These are phyloP conservation scores for Candida patagonica DNA, from an alignment of 805 yeast genomes.

Conservation along the genomic window DNA sequence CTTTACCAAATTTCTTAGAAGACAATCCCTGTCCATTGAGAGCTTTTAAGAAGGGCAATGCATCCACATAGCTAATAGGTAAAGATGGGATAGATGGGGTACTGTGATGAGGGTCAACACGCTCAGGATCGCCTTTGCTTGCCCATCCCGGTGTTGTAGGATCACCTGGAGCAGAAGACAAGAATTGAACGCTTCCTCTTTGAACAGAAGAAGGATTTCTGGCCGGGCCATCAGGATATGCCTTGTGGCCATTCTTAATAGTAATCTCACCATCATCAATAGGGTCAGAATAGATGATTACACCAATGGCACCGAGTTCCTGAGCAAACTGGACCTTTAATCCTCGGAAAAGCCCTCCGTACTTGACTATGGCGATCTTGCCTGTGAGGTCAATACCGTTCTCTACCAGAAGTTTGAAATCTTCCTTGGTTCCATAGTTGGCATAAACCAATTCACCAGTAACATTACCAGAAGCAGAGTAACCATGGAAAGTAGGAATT, in stretches of 20 bases:
- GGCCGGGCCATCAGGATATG: constrained; percentile 72
- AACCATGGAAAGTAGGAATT: constrained; percentile 69
- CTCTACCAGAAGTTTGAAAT: constrained; percentile 40
- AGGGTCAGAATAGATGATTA: constrained; percentile 60
- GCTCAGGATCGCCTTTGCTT: constrained; percentile 40
- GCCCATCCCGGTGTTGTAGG: constrained; percentile 70
- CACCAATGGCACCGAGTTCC: constrained; percentile 60
- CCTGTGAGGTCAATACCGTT: constrained; percentile 44
- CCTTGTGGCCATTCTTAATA: constrained; percentile 46
- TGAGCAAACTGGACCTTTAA: constrained; percentile 70
- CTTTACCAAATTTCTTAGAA: constrained; percentile 32
- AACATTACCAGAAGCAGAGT: constrained; percentile 66
- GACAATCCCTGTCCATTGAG: constrained; percentile 50
- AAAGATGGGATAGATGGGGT: constrained; percentile 63
- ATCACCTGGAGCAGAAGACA: constrained; percentile 60
- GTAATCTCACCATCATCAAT: constrained; percentile 43
- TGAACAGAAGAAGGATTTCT: constrained; percentile 69
- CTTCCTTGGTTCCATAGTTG: constrained; percentile 57
- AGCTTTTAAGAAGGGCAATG: constrained; percentile 48
- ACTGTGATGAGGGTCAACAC: constrained; percentile 39
- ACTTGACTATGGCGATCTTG: constrained; percentile 56
- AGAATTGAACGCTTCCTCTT: constrained; percentile 63
- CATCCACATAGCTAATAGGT: constrained; percentile 58
- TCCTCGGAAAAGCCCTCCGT: constrained; percentile 62
- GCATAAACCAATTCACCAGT: constrained; percentile 58